Base-by-base conservation (phyloP, 164 flowering plant species). In the Nymphaea thermarum region DNA sequence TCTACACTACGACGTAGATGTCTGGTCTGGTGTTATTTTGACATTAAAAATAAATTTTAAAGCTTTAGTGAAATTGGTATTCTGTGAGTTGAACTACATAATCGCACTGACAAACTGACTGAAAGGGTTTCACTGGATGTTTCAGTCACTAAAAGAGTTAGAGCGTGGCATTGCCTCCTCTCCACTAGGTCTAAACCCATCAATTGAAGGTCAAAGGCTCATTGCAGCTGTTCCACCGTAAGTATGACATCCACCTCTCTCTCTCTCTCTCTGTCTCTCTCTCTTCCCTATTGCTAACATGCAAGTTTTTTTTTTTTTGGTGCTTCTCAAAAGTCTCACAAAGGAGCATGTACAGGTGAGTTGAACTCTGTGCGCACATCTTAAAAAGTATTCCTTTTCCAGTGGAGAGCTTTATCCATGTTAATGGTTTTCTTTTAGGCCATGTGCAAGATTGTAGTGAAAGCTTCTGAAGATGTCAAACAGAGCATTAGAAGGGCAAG, bases 401-500 rank as follows among this genome's bases (percentile, higher is more conserved):
- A 15, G 4, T 10, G 0, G 57, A 3, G 2, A 4, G 57, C 14
- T 51, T 51, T 47, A 10, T 43, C n/a, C 45, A 44, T 62, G n/a
- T 25, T 36, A 4, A 67, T 44, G 2, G 43, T 53, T 68, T n/a
- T 63, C 15, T 14, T 44, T 43, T 79, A 94, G 98, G 97, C 96
- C 43, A 81, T 91, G 72, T 82, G 87, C 72, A 94, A 91, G 79
- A 82, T 89, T 69, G 91, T 94, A 66, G 63, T 95, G 44, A 94
- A 88, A 82, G 85, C 90, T 65, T 68, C 86, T 66, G 97, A 94
- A 81, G 98, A 89, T 76, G 90, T 83, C 57, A 89, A 86, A 69
- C 95, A 83, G 76, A 94, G 96, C 73, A 85, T 94, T 70, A 79
- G 98, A 86, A 87, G 98, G 75, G 88, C 96, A 64, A 85, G 98